Evolutionary conservation across 495 filamentous ascomycete species (phyloP).

Genomic region (Penicillium canariense): DNA sequence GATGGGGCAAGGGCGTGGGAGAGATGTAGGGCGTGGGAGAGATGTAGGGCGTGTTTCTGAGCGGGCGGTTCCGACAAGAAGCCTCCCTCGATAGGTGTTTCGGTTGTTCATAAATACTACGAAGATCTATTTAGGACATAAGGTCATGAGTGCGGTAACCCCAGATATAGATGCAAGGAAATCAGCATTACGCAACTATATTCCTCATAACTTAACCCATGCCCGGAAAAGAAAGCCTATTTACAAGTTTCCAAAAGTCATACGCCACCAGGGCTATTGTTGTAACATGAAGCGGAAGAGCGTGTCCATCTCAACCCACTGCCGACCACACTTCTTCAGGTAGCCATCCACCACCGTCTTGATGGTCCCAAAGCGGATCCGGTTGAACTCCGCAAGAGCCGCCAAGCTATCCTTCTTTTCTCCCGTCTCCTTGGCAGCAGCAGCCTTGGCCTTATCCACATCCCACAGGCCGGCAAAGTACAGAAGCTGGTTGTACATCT

Average conservation of each 20-base stretch:
- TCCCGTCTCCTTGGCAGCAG: conserved; percentile 41
- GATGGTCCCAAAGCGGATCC: conserved; percentile 69
- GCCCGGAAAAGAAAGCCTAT: conserved; percentile 16
- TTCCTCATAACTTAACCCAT: conserved; percentile 11
- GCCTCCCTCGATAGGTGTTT: not conserved
- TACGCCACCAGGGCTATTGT: conserved; percentile 26
- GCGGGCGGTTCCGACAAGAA: not conserved
- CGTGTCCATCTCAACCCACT: conserved; percentile 95
- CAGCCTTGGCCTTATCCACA: conserved; percentile 72
- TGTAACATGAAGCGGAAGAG: conserved; percentile 71
- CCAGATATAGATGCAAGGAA: conserved; percentile 1
- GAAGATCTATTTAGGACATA: not conserved
- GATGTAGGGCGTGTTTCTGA: not conserved
- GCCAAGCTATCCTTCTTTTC: conserved; percentile 60
- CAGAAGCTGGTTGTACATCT: conserved; percentile 88
- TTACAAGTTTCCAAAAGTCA: conserved; percentile 24
- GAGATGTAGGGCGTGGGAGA: not conserved
- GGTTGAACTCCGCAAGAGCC: conserved; percentile 76
- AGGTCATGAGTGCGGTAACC: not conserved
- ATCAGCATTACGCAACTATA: conserved; percentile 23
- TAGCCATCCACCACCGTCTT: conserved; percentile 79
- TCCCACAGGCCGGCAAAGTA: conserved; percentile 87
- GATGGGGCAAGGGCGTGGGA: not conserved
- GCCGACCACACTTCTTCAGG: conserved; percentile 87
- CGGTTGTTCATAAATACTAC: not conserved